Base-by-base conservation (phyloP, 1,284 basidiomycete species). In the Ustilago esculenta region DNA sequence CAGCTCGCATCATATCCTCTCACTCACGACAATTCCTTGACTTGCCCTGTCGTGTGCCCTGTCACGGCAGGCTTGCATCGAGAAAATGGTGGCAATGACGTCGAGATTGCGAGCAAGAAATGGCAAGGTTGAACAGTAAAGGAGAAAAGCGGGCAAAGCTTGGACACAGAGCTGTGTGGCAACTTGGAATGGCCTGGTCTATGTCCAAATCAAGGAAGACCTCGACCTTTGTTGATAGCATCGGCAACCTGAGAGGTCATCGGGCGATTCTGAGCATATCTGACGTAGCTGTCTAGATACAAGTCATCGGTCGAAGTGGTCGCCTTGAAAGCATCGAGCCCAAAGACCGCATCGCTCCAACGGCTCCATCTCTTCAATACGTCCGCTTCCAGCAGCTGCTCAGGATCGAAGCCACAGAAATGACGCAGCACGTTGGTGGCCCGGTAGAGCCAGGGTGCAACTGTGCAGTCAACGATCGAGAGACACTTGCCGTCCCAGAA, bases 391-490 rank as follows among this genome's bases (percentile, higher is more conserved):
- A 77, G 32, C 47, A 69, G 47, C 60, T 64, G 32, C 88, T 53
- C 72, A 5, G 76, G 60, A 39, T 85, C 83, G 73, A 90, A 90
- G 0, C 86, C 87, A 14, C 89, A 86, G 71, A 90, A 92, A 76
- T 90, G 87, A 49, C 85, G 85, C 37, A 92, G 82, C 3, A 89
- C 90, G 35, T 87, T 87, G 9, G 83, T 86, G 9, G 89, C 85
- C 24, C 90, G 84, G 80, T 87, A 88, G 1, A 90, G 77, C 89
- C 90, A 92, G n/a, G 90, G 90, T 12, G 85, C 89, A 4, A 85
- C 87, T 84, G 90, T 87, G 48, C 90, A 86, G 75, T 92, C 90
- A 4, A 86, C 85, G 83, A 87, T 86, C 27, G 88, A 87, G 24
- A 90, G 80, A n/a, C 86, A 84, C 1, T 87, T 86, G 1, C 80